Conservation (phyloP, 2,329 filamentous ascomycete species). For the Bertia moriformis region DNA sequence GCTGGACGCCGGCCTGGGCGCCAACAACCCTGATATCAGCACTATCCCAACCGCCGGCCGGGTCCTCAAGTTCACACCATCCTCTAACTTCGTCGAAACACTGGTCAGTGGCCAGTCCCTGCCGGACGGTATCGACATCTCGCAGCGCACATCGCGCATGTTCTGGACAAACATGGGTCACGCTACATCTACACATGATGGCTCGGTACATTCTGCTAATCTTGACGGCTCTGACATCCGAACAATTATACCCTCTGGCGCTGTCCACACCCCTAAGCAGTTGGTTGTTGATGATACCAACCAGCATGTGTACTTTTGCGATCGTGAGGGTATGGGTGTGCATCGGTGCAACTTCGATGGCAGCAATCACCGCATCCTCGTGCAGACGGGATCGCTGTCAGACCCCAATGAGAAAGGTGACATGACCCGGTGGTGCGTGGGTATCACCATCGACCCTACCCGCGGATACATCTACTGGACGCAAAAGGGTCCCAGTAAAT, state of each 20-base stretch:
- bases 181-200: slow-evolving; percentile 18
- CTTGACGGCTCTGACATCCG: slow-evolving; percentile 29
- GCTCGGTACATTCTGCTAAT: slow-evolving; percentile 26
- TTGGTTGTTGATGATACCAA: slow-evolving; percentile 14
- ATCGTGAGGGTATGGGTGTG: slow-evolving; percentile 26
- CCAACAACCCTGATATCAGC: background rate
- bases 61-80: background rate
- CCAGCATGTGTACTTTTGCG: slow-evolving; percentile 24
- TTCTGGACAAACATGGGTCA: slow-evolving; percentile 38
- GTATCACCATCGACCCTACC: slow-evolving; percentile 28
- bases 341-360: slow-evolving; percentile 23
- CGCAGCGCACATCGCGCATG: slow-evolving; percentile 15
- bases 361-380: slow-evolving; percentile 18
- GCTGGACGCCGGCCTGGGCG: background rate
- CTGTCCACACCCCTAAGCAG: slow-evolving; percentile 32
- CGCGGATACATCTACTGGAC: slow-evolving; percentile 40
- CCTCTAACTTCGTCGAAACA: background rate
- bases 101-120: slow-evolving; percentile 12
- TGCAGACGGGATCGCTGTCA: slow-evolving; percentile 15
- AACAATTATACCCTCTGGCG: slow-evolving; percentile 24
- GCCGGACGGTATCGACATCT: slow-evolving; percentile 29
- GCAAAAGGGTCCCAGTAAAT: slow-evolving; percentile 40
- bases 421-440: slow-evolving; percentile 34
- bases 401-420: slow-evolving; percentile 14
- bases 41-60: no score